Percentiles rank a stretch among this genome's conserved stretches.
These are phyloP conservation scores for Baorangia bicolor DNA, from an alignment of 768 basidiomycete genomes.

Conservation along the genomic window DNA sequence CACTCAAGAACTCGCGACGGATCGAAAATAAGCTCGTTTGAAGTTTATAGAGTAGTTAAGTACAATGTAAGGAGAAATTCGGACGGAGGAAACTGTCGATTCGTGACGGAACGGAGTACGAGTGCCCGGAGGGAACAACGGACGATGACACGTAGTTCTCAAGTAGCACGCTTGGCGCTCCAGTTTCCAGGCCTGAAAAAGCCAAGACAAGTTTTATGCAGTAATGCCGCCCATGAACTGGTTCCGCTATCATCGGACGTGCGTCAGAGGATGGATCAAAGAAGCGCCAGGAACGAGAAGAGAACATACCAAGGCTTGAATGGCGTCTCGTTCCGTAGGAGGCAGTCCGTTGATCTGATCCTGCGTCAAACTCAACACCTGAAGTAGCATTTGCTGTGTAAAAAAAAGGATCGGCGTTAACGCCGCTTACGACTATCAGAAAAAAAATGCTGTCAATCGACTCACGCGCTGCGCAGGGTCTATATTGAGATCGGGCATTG, in stretches of 20 bases:
- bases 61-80: neutral
- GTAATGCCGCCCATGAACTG: slow-evolving; percentile 36
- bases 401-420: neutral
- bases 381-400: slow-evolving; percentile 76
- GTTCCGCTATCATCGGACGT: slow-evolving; percentile 26
- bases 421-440: no score
- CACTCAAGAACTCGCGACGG: slow-evolving; percentile 61
- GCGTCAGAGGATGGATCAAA: neutral
- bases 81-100: neutral
- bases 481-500: slow-evolving; percentile 39
- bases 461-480: slow-evolving; percentile 53
- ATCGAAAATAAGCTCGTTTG: slow-evolving; percentile 51
- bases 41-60: slow-evolving; percentile 17
- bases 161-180: no score
- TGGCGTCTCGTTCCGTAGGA: slow-evolving; percentile 73
- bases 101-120: neutral
- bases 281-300: neutral
- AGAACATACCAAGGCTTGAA: slow-evolving; percentile 74
- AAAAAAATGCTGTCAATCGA: slow-evolving; percentile 6
- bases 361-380: slow-evolving; percentile 77
- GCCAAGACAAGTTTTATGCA: slow-evolving; percentile 7
- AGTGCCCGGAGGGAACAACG: neutral
- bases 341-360: slow-evolving; percentile 84
- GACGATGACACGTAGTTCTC: no score
- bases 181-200: neutral